phyloP scores from a whole-genome alignment of 768 basidiomycete species.

The Auricularia sp. region DNA sequence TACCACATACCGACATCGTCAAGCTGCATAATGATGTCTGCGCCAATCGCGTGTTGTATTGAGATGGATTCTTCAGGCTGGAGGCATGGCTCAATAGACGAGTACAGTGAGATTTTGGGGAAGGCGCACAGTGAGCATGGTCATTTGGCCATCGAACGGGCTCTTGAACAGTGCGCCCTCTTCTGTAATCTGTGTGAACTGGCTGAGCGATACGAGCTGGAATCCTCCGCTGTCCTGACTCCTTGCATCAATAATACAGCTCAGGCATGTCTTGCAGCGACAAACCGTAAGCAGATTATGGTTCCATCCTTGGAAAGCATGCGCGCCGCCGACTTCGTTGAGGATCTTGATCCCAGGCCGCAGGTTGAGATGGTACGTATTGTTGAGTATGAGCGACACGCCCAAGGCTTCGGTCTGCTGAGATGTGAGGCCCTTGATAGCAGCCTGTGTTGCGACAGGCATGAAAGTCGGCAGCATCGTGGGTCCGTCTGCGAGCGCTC shows the following conservation, averaged over 20 bases:
- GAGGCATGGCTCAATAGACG: not conserved
- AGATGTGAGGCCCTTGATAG: conserved; percentile 83
- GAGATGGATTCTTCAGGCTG: conserved; percentile 88
- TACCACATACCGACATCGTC: conserved; percentile 71
- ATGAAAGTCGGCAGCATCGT: conserved; percentile 86
- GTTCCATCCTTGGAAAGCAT: conserved; percentile 82
- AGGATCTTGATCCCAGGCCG: conserved; percentile 71
- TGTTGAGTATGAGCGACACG: conserved; percentile 76
- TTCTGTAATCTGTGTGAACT: conserved; percentile 79
- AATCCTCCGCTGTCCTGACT: conserved; percentile 81
- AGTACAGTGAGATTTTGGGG: not conserved
- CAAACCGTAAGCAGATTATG: conserved; percentile 72
- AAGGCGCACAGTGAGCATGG: conserved; percentile 67
- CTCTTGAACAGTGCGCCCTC: conserved; percentile 79
- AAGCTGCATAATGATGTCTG: conserved; percentile 91
- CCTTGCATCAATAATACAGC: not conserved
- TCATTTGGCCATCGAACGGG: conserved; percentile 79
- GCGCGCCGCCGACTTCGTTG: conserved; percentile 71
- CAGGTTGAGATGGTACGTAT: conserved; percentile 85
- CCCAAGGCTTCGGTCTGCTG: conserved; percentile 77
- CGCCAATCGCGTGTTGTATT: conserved; percentile 83
- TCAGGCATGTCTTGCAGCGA: conserved; percentile 2
- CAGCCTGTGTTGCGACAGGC: conserved; percentile 88
- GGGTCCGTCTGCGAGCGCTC: conserved; percentile 45
- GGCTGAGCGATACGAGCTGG: conserved; percentile 74